phyloP scores from a whole-genome alignment of 2,329 filamentous ascomycete species.

The Calonectria hawksworthii region DNA sequence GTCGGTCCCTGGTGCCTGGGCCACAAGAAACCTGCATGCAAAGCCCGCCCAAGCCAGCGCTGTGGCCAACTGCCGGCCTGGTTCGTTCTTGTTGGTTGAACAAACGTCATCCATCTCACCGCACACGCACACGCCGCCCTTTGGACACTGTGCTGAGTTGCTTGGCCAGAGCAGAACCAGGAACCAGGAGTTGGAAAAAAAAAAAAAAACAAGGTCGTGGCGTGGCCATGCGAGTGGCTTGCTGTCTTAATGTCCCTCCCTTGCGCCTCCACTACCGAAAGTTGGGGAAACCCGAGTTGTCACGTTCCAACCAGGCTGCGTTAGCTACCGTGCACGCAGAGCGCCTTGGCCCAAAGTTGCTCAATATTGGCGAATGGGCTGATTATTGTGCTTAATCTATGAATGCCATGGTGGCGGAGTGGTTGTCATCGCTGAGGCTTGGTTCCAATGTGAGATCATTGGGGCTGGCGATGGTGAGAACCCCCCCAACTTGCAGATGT shows the following conservation, averaged over 20 bases:
- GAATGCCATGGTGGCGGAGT: background rate
- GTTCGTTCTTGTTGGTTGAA: background rate
- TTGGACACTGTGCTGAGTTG: background rate
- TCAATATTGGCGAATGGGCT: background rate
- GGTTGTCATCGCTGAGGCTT: background rate
- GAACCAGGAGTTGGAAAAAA: background rate
- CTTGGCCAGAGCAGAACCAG: background rate
- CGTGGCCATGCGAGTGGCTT: background rate
- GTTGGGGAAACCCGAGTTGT: background rate
- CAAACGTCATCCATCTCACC: background rate
- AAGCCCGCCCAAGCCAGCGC: background rate
- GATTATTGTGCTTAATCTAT: background rate
- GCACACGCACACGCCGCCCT: background rate
- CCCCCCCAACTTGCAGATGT: background rate
- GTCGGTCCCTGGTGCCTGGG: background rate
- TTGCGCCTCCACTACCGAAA: background rate
- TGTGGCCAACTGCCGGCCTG: background rate
- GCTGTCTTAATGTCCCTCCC: slow-evolving; percentile 17
- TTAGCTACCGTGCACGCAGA: background rate
- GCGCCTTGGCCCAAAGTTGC: background rate
- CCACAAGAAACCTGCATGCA: background rate
- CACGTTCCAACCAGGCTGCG: background rate
- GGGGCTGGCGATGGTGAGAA: slow-evolving; percentile 10
- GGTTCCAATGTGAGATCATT: background rate
- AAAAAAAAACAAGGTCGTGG: background rate